A percentile compares a stretch with the other conserved stretches of the same genome.
Evolutionary conservation across 495 filamentous ascomycete species (phyloP).

Genomic region (Pyronema omphalodes): DNA sequence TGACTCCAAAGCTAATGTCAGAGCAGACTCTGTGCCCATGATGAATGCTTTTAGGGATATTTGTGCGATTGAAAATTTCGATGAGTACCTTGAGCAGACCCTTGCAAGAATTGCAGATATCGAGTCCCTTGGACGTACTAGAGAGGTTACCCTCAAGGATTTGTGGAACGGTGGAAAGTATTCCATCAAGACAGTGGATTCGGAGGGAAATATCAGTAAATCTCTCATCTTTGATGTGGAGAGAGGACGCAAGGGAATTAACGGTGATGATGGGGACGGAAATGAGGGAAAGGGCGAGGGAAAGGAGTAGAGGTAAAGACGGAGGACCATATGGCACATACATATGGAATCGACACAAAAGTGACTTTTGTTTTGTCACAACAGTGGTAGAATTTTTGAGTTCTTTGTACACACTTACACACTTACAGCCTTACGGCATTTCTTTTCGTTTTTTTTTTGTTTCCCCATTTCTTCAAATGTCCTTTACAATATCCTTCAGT

Average conservation of each 20-base stretch:
- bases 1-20: conserved; percentile 66
- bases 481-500: not conserved
- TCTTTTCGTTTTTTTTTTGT: conserved; percentile 14
- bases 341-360: not conserved
- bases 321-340: no score
- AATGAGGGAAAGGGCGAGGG: conserved; percentile 13
- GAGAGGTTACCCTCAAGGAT: conserved; percentile 78
- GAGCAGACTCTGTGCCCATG: conserved; percentile 93
- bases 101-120: conserved; percentile 71
- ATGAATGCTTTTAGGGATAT: conserved; percentile 76
- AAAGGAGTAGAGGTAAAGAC: not conserved
- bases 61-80: conserved; percentile 37
- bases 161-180: conserved; percentile 60
- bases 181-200: conserved; percentile 39
- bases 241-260: conserved; percentile 20
- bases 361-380: not conserved
- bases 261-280: conserved; percentile 8
- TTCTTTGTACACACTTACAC: not conserved
- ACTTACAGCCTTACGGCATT: conserved; percentile 3
- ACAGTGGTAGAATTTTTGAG: no score
- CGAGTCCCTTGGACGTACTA: conserved; percentile 78
- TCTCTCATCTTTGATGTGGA: conserved; percentile 22
- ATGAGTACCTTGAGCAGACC: conserved; percentile 63
- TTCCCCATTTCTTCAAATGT: conserved; percentile 21
- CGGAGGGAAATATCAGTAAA: conserved; percentile 24